These are phyloP conservation scores for Aspergillus baeticus DNA, from an alignment of 495 filamentous ascomycete species.

Conservation along the genomic window DNA sequence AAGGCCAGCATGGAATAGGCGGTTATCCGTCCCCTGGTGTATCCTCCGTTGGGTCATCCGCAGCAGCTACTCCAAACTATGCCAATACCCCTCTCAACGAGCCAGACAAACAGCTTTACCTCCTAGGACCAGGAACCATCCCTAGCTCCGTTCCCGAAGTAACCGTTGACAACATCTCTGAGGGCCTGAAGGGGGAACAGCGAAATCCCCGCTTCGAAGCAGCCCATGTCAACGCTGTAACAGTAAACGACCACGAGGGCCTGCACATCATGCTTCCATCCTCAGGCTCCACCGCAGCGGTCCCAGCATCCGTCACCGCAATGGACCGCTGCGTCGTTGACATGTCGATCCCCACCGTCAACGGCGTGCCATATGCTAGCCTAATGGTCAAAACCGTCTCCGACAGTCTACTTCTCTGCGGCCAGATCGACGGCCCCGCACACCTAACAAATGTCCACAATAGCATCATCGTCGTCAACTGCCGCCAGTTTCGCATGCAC, in stretches of 20 bases:
- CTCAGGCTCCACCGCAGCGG: slow-evolving; percentile 62
- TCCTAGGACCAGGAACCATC: slow-evolving; percentile 33
- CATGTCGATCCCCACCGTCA: slow-evolving; percentile 64
- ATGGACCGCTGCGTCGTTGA: slow-evolving; percentile 74
- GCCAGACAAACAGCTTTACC: slow-evolving; percentile 33
- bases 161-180: slow-evolving; percentile 18
- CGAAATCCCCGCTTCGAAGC: slow-evolving; percentile 26
- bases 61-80: slow-evolving; percentile 51
- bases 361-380: slow-evolving; percentile 67
- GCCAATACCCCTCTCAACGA: slow-evolving; percentile 51
- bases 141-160: slow-evolving; percentile 37
- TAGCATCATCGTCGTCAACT: slow-evolving; percentile 71
- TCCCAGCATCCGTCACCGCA: slow-evolving; percentile 71
- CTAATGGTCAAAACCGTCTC: slow-evolving; percentile 70
- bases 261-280: slow-evolving; percentile 69
- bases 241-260: slow-evolving; percentile 59
- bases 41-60: slow-evolving; percentile 51
- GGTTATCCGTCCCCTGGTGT: slow-evolving; percentile 42
- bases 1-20: slow-evolving; percentile 42
- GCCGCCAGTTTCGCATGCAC: slow-evolving; percentile 88
- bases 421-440: slow-evolving; percentile 71
- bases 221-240: slow-evolving; percentile 50
- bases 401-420: slow-evolving; percentile 69
- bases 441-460: slow-evolving; percentile 77
- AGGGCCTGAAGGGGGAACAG: slow-evolving; percentile 17